Evolutionary conservation across 352 stramenopile species (phyloP).

Genomic region (Phytophthora brassicae): DNA sequence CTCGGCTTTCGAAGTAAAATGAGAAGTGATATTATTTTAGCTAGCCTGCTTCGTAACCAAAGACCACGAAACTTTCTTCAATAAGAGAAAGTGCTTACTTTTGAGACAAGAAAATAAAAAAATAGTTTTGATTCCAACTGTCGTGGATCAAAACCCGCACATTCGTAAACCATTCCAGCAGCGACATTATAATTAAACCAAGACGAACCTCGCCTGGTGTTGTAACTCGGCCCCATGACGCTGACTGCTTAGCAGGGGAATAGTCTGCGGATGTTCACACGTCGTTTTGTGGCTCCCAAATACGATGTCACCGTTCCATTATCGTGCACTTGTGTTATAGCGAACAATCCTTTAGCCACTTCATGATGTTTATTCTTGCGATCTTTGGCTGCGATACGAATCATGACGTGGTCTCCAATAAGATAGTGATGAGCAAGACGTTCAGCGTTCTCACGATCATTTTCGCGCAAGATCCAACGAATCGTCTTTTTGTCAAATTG

Average conservation of each 20-base stretch:
- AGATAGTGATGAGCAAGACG: slow-evolving; percentile 1
- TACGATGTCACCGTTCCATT: slow-evolving; percentile 3
- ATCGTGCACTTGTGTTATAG: not conserved
- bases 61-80: not conserved
- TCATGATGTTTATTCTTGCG: not conserved
- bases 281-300: not conserved
- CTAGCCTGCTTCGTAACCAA: not conserved
- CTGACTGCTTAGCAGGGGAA: not conserved
- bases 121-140: not conserved
- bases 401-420: not conserved
- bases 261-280: slow-evolving; percentile 4
- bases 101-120: no score
- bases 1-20: no score
- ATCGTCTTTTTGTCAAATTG: not conserved
- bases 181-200: no score
- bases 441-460: not conserved
- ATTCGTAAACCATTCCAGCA: no score
- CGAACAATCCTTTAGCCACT: not conserved
- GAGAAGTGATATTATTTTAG: not conserved
- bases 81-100: no score
- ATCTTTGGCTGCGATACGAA: not conserved
- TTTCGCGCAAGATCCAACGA: no score
- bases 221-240: not conserved
- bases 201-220: no score
- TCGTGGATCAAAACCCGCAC: no score